Conservation (phyloP, 768 basidiomycete species). For the Chalciporus sphaerocephalus region DNA sequence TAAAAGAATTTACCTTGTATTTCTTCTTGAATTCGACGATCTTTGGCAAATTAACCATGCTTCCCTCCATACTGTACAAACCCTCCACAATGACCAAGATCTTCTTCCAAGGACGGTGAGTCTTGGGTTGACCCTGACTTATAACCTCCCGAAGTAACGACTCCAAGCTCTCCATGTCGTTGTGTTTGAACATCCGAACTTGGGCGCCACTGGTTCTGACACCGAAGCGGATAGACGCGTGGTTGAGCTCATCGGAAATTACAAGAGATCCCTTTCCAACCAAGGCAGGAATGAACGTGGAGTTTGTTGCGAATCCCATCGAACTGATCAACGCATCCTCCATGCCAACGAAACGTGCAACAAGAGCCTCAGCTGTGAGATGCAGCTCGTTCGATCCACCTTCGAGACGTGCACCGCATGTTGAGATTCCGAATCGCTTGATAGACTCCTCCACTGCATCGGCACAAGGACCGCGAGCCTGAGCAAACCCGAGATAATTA, state of each 20-base stretch:
- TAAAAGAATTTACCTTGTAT: slow-evolving; percentile 71
- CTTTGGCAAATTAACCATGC: slow-evolving; percentile 75
- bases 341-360: slow-evolving; percentile 84
- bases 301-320: slow-evolving; percentile 97
- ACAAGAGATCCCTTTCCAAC: slow-evolving; percentile 88
- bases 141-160: slow-evolving; percentile 80
- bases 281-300: slow-evolving; percentile 87
- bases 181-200: slow-evolving; percentile 95
- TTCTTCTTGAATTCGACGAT: slow-evolving; percentile 85
- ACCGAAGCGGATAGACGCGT: slow-evolving; percentile 92
- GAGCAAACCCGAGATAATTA: slow-evolving; percentile 98
- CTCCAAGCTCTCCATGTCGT: slow-evolving; percentile 85
- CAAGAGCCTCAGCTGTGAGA: slow-evolving; percentile 72
- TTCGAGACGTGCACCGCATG: slow-evolving; percentile 75
- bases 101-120: slow-evolving; percentile 99
- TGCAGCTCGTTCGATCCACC: slow-evolving; percentile 88
- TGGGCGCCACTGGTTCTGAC: slow-evolving; percentile 83
- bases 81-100: slow-evolving; percentile 94
- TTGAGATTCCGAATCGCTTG: slow-evolving; percentile 73
- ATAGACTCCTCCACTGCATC: slow-evolving; percentile 88
- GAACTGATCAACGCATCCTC: slow-evolving; percentile 89
- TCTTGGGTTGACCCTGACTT: slow-evolving; percentile 96
- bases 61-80: slow-evolving; percentile 98
- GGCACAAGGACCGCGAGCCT: slow-evolving; percentile 87
- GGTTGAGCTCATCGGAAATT: slow-evolving; percentile 96